phyloP scores from a whole-genome alignment of 1,139 yeast genomes.

The Ogataea hybrid region DNA sequence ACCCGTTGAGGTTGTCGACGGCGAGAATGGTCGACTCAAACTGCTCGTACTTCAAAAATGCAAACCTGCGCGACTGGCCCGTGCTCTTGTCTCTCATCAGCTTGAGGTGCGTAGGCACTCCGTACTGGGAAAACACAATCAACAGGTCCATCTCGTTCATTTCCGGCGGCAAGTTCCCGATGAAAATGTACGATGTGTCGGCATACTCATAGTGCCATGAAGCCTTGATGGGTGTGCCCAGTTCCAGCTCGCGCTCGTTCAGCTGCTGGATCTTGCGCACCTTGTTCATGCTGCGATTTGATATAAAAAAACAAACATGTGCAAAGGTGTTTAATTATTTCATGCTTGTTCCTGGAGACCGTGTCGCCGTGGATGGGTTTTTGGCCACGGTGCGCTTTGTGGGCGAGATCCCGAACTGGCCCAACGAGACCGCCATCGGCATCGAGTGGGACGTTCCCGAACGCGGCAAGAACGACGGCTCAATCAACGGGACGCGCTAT shows the following conservation, averaged over 20 bases:
- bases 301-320: background rate
- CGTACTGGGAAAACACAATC: constrained; percentile 84
- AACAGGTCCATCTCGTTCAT: constrained; percentile 74
- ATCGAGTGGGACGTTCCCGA: constrained; percentile 79
- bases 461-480: constrained; percentile 61
- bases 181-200: constrained; percentile 63
- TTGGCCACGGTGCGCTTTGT: constrained; percentile 62
- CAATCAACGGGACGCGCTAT: constrained; percentile 42
- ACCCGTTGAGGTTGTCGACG: constrained; percentile 84
- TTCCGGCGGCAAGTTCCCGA: constrained; percentile 69
- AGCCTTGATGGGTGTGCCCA: constrained; percentile 56
- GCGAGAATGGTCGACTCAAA: constrained; percentile 81
- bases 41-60: constrained; percentile 79
- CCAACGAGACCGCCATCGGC: constrained; percentile 56
- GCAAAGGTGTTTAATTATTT: constrained; percentile 1
- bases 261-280: constrained; percentile 54
- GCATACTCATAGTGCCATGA: constrained; percentile 90
- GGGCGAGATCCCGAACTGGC: constrained; percentile 68
- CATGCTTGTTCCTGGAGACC: constrained; percentile 1
- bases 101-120: constrained; percentile 77
- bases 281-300: constrained; percentile 37
- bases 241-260: constrained; percentile 64
- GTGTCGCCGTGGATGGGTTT: constrained; percentile 43
- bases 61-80: constrained; percentile 75
- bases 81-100: constrained; percentile 67